phyloP scores from a whole-genome alignment of 2,329 filamentous ascomycete species.

The Periconia digitata region DNA sequence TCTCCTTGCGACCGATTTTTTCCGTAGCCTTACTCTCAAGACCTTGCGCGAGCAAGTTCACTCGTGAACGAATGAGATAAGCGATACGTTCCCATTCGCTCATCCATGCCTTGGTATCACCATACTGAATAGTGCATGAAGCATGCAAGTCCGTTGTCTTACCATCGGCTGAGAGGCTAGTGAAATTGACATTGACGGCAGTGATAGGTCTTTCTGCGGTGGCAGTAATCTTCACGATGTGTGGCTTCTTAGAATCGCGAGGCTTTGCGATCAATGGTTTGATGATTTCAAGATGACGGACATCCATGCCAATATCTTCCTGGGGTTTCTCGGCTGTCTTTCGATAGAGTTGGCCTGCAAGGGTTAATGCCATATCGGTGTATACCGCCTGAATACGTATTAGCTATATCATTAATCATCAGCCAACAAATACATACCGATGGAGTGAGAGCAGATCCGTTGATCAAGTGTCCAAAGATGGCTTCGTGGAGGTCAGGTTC shows the following conservation, averaged over 20 bases:
- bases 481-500: constrained; percentile 64
- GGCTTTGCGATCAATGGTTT: constrained; percentile 67
- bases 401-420: not conserved
- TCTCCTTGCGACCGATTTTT: constrained; percentile 72
- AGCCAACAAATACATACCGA: constrained; percentile 46
- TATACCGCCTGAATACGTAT: constrained; percentile 49
- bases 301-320: constrained; percentile 62
- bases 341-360: constrained; percentile 69
- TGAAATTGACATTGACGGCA: constrained; percentile 56
- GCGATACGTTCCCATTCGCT: constrained; percentile 67
- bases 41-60: constrained; percentile 67
- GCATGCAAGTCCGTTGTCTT: constrained; percentile 63
- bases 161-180: constrained; percentile 63
- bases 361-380: constrained; percentile 65
- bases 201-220: constrained; percentile 60
- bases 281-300: constrained; percentile 67
- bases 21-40: constrained; percentile 68
- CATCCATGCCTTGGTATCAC: constrained; percentile 62
- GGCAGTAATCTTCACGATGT: constrained; percentile 63
- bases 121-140: constrained; percentile 62
- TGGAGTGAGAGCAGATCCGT: constrained; percentile 66
- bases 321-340: constrained; percentile 57
- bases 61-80: constrained; percentile 58
- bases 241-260: constrained; percentile 51
- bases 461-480: constrained; percentile 67